phyloP scores from a whole-genome alignment of 345 rosid species.

The Eutrema japonicum region DNA sequence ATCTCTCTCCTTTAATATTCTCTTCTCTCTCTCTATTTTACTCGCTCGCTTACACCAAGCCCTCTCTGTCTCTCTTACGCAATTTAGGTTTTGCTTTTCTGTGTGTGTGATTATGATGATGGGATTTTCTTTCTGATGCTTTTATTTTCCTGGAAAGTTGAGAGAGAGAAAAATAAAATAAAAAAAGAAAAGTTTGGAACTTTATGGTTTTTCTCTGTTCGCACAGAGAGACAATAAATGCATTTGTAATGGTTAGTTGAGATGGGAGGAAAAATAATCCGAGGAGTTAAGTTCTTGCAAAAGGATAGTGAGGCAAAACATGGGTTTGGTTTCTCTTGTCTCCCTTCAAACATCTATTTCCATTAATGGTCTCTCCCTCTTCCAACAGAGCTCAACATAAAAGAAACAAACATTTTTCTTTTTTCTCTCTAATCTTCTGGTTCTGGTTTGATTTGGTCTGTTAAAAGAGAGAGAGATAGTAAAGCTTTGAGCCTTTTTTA shows the following conservation, averaged over 20 bases:
- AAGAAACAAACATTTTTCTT: conserved; percentile 3
- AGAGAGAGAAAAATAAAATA: not conserved
- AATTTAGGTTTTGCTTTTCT: conserved; percentile 29
- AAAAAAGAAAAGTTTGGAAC: conserved; percentile 9
- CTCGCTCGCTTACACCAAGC: conserved; percentile 13
- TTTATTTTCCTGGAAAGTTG: conserved; percentile 39
- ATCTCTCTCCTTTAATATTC: conserved; percentile 32
- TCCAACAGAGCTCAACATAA: conserved; percentile 30
- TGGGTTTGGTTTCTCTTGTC: conserved; percentile 48
- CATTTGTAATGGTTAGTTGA: conserved; percentile 37
- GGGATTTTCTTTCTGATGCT: conserved; percentile 38
- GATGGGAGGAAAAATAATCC: conserved; percentile 43
- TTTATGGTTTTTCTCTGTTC: conserved; percentile 40
- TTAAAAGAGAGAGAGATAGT: not conserved
- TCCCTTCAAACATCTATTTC: conserved; percentile 43
- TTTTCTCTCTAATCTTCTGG: not conserved
- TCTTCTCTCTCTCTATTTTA: not conserved
- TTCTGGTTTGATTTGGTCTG: conserved; percentile 19
- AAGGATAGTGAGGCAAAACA: conserved; percentile 47
- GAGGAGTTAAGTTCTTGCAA: conserved; percentile 44
- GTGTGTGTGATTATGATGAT: conserved; percentile 34
- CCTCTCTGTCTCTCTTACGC: conserved; percentile 31
- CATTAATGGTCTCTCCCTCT: conserved; percentile 48
- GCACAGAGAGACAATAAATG: conserved; percentile 40
- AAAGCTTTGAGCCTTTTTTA: conserved; percentile 8